These are phyloP conservation scores for Davidsoniella australis DNA, from an alignment of 2,329 filamentous ascomycete genomes.

Conservation along the genomic window DNA sequence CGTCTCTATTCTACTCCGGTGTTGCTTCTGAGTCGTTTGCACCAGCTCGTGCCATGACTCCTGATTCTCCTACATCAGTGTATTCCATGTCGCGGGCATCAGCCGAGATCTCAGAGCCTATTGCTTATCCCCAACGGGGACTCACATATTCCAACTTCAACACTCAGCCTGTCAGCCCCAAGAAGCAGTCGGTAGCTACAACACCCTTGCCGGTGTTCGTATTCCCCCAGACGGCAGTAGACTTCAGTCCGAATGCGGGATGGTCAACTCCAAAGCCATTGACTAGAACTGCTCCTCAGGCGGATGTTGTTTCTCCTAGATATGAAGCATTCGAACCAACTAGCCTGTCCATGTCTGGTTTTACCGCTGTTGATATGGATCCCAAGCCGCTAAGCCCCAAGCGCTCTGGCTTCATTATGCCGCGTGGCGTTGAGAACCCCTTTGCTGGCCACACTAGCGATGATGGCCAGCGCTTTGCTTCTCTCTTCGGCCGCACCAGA, in stretches of 20 bases:
- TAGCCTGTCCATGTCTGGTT: slow-evolving; percentile 5
- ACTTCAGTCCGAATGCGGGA: slow-evolving; percentile 2
- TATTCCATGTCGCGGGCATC: background rate
- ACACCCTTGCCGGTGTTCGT: background rate
- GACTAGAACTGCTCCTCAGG: slow-evolving; percentile 1
- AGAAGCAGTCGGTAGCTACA: slow-evolving; percentile 1
- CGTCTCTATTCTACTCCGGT: slow-evolving; percentile 4
- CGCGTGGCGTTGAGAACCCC: slow-evolving; percentile 25
- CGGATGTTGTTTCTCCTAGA: slow-evolving; percentile 4
- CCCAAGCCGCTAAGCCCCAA: slow-evolving; percentile 25
- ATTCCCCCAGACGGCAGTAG: slow-evolving; percentile 1
- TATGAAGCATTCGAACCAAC: background rate
- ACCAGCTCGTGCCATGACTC: slow-evolving; percentile 1
- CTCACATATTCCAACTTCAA: slow-evolving; percentile 1
- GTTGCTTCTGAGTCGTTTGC: slow-evolving; percentile 3
- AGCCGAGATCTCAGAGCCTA: background rate
- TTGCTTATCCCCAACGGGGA: background rate
- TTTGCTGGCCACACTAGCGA: slow-evolving; percentile 15
- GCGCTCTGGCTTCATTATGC: slow-evolving; percentile 39
- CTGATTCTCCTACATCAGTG: background rate
- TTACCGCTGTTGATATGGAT: slow-evolving; percentile 9
- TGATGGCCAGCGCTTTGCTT: slow-evolving; percentile 22
- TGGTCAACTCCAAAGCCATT: background rate
- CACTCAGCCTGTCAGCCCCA: slow-evolving; percentile 1
- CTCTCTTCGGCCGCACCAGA: slow-evolving; percentile 26